Evolutionary conservation across 805 yeast species (phyloP), one percentile per base, ranked within the genome.

Genomic region (Candida boleticola): DNA sequence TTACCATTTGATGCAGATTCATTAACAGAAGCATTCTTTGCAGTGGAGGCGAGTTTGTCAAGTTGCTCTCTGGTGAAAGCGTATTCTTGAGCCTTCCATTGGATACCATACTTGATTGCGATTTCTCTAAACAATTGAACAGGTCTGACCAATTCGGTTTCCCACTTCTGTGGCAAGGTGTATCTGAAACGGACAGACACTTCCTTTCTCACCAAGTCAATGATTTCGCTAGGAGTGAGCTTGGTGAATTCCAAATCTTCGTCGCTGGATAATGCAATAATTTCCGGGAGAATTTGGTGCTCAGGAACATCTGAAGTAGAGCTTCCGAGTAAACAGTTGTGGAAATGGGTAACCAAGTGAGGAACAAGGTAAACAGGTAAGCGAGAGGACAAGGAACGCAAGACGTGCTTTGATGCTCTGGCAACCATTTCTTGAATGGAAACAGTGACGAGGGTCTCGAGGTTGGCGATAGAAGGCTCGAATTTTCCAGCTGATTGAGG

Each of bases 81-180:
- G 55, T 78, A 82, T 9, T 65, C 57, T 47, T 65, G 74, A 9
- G 76, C 70, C 46, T 71, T 65, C 86, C 96, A 83, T 69, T 93
- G 99, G 40, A 92, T 79, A 64, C 98, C 98, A 52, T 82, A 79
- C 63, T 86, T 85, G 41, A 70, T 54, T 9, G 96, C 81, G 48
- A 89, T 72, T 50, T 83, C 85, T 65, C 90, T 81, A 53, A 88
- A 69, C 33, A 85, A 55, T 39, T 76, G 79, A 17, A 68, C 46
- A 3, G 70, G 61, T 22, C 58, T 60, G 29, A 76, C 46, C 14
- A 57, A 49, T 1, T 61, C 52, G 4, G 38, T 11, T 25, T 62
- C 39, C 85, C 88, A 83, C 38, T 69, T 61, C 0, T 54, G 59
- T 1, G 81, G 69, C 33, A 89, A 67, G 0, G 59, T 51, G 57